phyloP scores from a whole-genome alignment of 2,329 filamentous ascomycete genomes.

The Trichoderma pleuroti region DNA sequence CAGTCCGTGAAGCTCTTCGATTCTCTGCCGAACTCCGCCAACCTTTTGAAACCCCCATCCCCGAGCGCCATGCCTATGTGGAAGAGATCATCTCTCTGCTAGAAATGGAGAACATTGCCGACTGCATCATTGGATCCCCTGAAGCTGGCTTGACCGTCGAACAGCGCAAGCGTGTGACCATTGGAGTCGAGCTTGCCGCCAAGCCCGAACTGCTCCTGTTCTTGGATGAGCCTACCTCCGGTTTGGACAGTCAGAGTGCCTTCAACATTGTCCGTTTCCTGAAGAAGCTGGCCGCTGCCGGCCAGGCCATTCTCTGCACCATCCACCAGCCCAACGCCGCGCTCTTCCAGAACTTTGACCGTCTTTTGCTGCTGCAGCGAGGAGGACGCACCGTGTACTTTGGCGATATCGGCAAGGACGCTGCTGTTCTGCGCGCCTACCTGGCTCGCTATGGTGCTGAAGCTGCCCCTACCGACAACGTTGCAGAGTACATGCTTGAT shows the following conservation, averaged over 20 bases:
- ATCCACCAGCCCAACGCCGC: conserved; percentile 88
- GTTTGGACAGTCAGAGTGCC: conserved; percentile 60
- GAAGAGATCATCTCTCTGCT: conserved; percentile 58
- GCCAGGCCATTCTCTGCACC: conserved; percentile 85
- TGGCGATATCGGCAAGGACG: conserved; percentile 76
- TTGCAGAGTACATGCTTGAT: conserved; percentile 80
- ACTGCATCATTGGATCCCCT: conserved; percentile 55
- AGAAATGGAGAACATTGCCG: conserved; percentile 57
- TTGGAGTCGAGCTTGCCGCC: conserved; percentile 83
- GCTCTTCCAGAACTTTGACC: conserved; percentile 84
- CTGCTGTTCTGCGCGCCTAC: conserved; percentile 64
- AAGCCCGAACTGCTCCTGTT: conserved; percentile 75
- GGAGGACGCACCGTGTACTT: conserved; percentile 84
- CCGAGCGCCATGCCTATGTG: conserved; percentile 57
- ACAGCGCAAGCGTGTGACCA: conserved; percentile 74
- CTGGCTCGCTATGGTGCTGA: conserved; percentile 59
- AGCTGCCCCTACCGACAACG: conserved; percentile 53
- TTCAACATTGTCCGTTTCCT: conserved; percentile 77
- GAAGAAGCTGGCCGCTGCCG: conserved; percentile 72
- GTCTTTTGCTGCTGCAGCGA: conserved; percentile 71
- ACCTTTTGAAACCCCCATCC: conserved; percentile 48
- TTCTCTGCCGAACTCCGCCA: conserved; percentile 62
- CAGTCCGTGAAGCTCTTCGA: conserved; percentile 59
- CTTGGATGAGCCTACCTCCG: conserved; percentile 74
- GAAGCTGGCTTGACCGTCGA: conserved; percentile 69